Evolutionary conservation across 2,329 filamentous ascomycete species (phyloP).

Genomic region (Neonectria hederae): DNA sequence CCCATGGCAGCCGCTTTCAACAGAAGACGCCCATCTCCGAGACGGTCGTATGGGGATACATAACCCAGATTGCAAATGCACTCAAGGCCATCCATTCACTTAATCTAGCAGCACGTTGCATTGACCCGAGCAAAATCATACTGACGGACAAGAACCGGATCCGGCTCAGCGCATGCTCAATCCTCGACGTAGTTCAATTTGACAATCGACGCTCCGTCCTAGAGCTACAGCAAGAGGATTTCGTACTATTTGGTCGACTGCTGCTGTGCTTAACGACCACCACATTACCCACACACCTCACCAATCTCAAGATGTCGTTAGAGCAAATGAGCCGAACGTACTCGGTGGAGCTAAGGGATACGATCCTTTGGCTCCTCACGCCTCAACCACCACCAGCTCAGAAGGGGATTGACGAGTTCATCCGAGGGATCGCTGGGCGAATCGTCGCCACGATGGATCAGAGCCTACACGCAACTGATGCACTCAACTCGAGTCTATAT

Average conservation of each 20-base stretch:
- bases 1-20: conserved; percentile 56
- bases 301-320: conserved; percentile 75
- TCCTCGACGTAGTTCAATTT: conserved; percentile 88
- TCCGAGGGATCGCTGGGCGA: conserved; percentile 81
- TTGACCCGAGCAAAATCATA: conserved; percentile 89
- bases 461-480: conserved; percentile 81
- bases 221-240: conserved; percentile 88
- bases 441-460: conserved; percentile 80
- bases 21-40: conserved; percentile 68
- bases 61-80: conserved; percentile 89
- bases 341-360: conserved; percentile 80
- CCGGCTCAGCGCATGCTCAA: conserved; percentile 85
- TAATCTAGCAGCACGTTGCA: conserved; percentile 84
- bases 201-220: conserved; percentile 73
- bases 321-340: conserved; percentile 82
- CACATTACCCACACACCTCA: conserved; percentile 60
- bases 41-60: conserved; percentile 86
- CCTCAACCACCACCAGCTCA: conserved; percentile 64
- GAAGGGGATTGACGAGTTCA: conserved; percentile 82
- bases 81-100: conserved; percentile 85
- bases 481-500: conserved; percentile 74
- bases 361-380: conserved; percentile 82
- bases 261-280: conserved; percentile 85
- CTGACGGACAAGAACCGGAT: conserved; percentile 91
- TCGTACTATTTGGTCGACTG: conserved; percentile 83